phyloP scores from a whole-genome alignment of 768 basidiomycete species.

The Boletus rex-veris region DNA sequence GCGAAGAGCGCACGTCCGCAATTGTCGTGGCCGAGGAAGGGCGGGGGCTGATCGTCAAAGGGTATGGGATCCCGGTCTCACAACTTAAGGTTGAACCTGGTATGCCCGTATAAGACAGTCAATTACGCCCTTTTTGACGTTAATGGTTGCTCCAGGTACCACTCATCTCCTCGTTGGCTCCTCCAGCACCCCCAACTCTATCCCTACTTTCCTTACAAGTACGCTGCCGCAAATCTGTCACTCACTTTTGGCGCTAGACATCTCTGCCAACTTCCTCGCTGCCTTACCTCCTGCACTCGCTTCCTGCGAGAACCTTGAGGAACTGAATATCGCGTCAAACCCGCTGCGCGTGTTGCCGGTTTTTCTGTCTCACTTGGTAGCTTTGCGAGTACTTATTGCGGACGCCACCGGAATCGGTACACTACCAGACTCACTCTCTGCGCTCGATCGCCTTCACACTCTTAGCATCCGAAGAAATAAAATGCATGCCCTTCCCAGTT shows the following conservation, averaged over 20 bases:
- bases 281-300: slow-evolving; percentile 81
- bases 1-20: slow-evolving; percentile 73
- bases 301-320: slow-evolving; percentile 80
- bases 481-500: slow-evolving; percentile 85
- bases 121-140: not conserved
- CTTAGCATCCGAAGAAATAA: slow-evolving; percentile 87
- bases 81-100: slow-evolving; percentile 71
- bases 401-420: slow-evolving; percentile 82
- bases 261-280: slow-evolving; percentile 83
- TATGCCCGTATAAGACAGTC: slow-evolving; percentile 34
- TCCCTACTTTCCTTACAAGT: slow-evolving; percentile 70
- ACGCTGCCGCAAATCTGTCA: slow-evolving; percentile 69
- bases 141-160: slow-evolving; percentile 52
- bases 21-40: slow-evolving; percentile 81
- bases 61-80: slow-evolving; percentile 55
- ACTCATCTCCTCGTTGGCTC: slow-evolving; percentile 93
- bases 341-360: slow-evolving; percentile 88
- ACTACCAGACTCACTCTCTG: slow-evolving; percentile 69
- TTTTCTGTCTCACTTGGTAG: slow-evolving; percentile 73
- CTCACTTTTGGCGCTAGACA: slow-evolving; percentile 88
- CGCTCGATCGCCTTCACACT: slow-evolving; percentile 80
- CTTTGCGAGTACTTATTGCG: slow-evolving; percentile 86
- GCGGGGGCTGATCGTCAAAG: slow-evolving; percentile 76
- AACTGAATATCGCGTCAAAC: slow-evolving; percentile 91
- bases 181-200: slow-evolving; percentile 68